These are phyloP conservation scores for Candida sakaeoensis DNA, from an alignment of 805 yeast species.

Conservation along the genomic window DNA sequence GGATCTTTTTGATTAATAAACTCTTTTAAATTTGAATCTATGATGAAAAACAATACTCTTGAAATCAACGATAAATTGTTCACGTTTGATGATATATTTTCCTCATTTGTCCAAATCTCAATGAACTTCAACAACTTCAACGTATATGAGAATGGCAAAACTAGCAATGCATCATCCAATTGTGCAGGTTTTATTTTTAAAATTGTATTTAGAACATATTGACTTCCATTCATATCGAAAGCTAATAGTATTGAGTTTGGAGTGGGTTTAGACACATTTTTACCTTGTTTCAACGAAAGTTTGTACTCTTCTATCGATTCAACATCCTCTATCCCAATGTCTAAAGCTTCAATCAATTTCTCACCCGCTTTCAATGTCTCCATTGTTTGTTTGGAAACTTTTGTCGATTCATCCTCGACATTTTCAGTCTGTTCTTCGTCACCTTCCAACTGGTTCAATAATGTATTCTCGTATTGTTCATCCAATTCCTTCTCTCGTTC, in stretches of 20 bases:
- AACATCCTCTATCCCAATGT: constrained; percentile 71
- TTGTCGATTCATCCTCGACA: constrained; percentile 51
- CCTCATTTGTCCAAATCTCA: constrained; percentile 62
- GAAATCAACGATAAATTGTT: constrained; percentile 63
- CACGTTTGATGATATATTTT: constrained; percentile 36
- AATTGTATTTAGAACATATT: constrained; percentile 72
- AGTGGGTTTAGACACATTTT: constrained; percentile 48
- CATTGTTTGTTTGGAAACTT: constrained; percentile 76
- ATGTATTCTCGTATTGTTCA: constrained; percentile 79
- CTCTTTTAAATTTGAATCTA: constrained; percentile 75
- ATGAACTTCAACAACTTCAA: constrained; percentile 67
- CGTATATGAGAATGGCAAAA: constrained; percentile 85
- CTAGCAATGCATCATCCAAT: constrained; percentile 87
- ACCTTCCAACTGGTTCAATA: constrained; percentile 68
- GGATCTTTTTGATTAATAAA: constrained; percentile 67
- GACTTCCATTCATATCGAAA: constrained; percentile 64
- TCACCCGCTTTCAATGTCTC: constrained; percentile 96
- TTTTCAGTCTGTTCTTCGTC: constrained; percentile 30
- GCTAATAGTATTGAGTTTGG: constrained; percentile 74
- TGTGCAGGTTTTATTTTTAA: constrained; percentile 75
- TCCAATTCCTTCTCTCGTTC: constrained; percentile 95
- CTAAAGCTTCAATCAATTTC: constrained; percentile 85
- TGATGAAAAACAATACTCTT: constrained; percentile 69
- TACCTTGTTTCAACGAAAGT: constrained; percentile 34
- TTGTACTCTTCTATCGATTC: constrained; percentile 51